Percentiles rank a stretch among this genome's conserved stretches.
Conservation (phyloP, 139 green algal species). For the Dunaliella primolecta region DNA sequence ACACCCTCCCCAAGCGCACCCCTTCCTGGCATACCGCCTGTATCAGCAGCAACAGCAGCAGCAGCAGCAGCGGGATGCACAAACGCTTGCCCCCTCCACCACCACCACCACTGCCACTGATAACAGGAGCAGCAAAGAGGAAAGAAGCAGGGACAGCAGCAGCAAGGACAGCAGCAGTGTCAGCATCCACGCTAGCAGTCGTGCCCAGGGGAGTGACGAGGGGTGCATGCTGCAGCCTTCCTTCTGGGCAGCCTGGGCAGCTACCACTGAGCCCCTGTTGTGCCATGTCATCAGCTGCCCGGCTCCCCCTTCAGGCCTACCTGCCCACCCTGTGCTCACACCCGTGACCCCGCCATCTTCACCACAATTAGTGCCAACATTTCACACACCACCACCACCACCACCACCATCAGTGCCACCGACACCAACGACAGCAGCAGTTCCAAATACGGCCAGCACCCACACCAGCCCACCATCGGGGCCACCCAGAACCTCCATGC, state of each 20-base stretch:
- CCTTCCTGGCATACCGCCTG: not conserved
- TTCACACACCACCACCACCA: too few relatives aligned
- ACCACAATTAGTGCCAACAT: too few relatives aligned
- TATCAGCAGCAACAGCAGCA: not conserved
- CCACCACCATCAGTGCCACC: too few relatives aligned
- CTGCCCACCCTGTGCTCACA: not conserved
- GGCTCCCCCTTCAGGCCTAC: not conserved
- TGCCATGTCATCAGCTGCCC: not conserved
- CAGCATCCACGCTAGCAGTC: not conserved
- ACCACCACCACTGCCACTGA: too few relatives aligned
- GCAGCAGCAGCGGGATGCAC: not conserved
- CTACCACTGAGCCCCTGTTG: not conserved
- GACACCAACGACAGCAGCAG: too few relatives aligned
- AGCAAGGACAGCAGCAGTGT: not conserved
- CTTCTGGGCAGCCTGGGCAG: not conserved
- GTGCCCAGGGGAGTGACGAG: not conserved
- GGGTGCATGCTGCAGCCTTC: not conserved
- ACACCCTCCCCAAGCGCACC: not conserved
- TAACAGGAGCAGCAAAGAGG: not conserved
- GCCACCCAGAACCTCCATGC: too few relatives aligned
- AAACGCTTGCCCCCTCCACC: too few relatives aligned
- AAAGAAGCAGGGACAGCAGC: not conserved
- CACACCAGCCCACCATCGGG: too few relatives aligned
- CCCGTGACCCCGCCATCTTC: too few relatives aligned
- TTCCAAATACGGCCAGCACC: too few relatives aligned